Base-by-base conservation (phyloP, 2,329 filamentous ascomycete genomes). In the Alternaria arborescens region DNA sequence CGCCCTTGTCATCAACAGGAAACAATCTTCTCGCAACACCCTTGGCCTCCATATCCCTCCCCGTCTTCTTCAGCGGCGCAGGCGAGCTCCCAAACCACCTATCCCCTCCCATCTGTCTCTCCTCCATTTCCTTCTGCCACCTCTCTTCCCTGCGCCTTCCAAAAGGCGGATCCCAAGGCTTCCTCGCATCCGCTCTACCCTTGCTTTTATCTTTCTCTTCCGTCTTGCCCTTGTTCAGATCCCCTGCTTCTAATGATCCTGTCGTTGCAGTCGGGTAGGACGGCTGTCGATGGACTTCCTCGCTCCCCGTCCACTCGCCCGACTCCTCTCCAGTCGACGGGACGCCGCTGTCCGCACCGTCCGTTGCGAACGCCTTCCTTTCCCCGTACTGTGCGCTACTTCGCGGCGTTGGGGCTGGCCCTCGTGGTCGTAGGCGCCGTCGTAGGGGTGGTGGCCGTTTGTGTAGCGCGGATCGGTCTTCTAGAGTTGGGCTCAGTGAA, bases 111-210 rank as follows among this genome's bases (percentile, higher is more conserved):
- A 8, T 8, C 34, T n/a, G 6, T 16, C 5, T 7, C 28, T 16
- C 5, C 1, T 16, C 0, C 12, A 36, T 3, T 16, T 18, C 28
- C 60, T 8, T 7, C 22, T 16, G 0, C 14, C 12, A 5, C 12
- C 0, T 6, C 6, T 20, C 28, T 56, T 52, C 44, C 10, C 20
- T 11, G 2, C 53, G 44, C 32, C 20, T 65, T 1, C 63, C 67
- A 56, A 75, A 74, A 4, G 70, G 72, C 26, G 69, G 66, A 30
- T 73, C 67, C 71, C 70, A 75, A 8, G 72, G 73, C 38, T 71
- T 74, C 52, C 64, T 64, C 41, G 26, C 24, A 1, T 51, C 34
- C 22, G n/a, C 46, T 30, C n/a, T 59, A 7, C 16, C 50, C 28
- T 53, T 61, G 18, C 38, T 41, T 48, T 28, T 52, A 18, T 14